These are phyloP conservation scores for Talaromyces sp. DNA, from an alignment of 2,329 filamentous ascomycete genomes.

Conservation along the genomic window DNA sequence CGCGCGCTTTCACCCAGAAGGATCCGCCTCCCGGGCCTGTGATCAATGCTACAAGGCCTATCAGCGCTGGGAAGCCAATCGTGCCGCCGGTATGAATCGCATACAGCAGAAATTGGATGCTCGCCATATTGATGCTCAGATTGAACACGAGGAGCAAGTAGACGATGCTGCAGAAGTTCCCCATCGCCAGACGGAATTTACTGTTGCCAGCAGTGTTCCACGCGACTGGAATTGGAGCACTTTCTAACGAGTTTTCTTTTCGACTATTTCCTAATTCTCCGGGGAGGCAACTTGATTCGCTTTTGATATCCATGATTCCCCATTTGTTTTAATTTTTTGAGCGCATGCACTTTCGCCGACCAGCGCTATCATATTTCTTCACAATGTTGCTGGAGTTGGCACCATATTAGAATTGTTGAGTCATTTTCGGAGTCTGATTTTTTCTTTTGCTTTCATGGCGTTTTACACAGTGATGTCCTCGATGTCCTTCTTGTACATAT, in stretches of 20 bases:
- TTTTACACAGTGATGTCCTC: not conserved
- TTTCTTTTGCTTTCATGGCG: not conserved
- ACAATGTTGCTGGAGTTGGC: conserved; percentile 9
- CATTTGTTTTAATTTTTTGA: conserved; percentile 11
- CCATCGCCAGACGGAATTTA: conserved; percentile 29
- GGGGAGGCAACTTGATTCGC: conserved; percentile 6
- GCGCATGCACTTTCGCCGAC: conserved; percentile 2
- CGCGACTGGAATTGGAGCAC: conserved; percentile 60
- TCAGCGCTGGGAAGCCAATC: conserved; percentile 50
- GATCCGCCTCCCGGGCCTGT: conserved; percentile 52
- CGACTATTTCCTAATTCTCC: conserved; percentile 1
- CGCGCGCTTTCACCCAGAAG: conserved; percentile 58
- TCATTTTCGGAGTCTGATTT: conserved; percentile 2
- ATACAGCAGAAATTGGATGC: conserved; percentile 37
- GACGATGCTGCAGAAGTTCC: conserved; percentile 22
- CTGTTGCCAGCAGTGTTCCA: conserved; percentile 51
- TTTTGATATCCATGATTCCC: conserved; percentile 17
- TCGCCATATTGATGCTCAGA: conserved; percentile 19
- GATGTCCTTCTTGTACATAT: conserved; percentile 2
- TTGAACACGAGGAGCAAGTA: conserved; percentile 9
- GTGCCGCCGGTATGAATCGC: conserved; percentile 49
- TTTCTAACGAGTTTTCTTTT: conserved; percentile 38
- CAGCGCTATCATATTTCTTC: conserved; percentile 5
- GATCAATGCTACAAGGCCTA: conserved; percentile 58
- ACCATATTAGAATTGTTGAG: not conserved